Evolutionary conservation across 768 basidiomycete species (phyloP).

Genomic region (Lentinula edodes): DNA sequence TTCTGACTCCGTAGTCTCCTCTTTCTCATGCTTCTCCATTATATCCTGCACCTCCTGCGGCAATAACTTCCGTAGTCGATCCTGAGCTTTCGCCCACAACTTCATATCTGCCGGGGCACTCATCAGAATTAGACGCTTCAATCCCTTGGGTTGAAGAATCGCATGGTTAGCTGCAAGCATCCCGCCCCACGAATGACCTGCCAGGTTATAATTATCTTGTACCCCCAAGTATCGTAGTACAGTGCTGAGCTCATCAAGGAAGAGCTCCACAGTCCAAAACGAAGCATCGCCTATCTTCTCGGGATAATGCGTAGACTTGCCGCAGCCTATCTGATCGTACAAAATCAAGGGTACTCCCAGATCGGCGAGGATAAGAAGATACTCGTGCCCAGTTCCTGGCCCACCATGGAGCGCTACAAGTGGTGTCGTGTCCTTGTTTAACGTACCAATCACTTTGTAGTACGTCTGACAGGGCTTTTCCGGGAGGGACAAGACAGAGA

Average conservation of each 20-base stretch:
- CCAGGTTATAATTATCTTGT: slow-evolving; percentile 26
- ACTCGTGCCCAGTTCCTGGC: slow-evolving; percentile 31
- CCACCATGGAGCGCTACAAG: slow-evolving; percentile 40
- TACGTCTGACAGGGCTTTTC: slow-evolving; percentile 31
- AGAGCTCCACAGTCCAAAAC: slow-evolving; percentile 36
- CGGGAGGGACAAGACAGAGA: slow-evolving; percentile 16
- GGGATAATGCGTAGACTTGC: slow-evolving; percentile 35
- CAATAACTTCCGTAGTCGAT: slow-evolving; percentile 19
- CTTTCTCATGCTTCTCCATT: slow-evolving; percentile 22
- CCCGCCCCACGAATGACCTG: slow-evolving; percentile 43
- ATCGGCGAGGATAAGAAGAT: slow-evolving; percentile 28
- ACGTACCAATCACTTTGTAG: slow-evolving; percentile 34
- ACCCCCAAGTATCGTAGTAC: slow-evolving; percentile 31
- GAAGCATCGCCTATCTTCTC: slow-evolving; percentile 29
- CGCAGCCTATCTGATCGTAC: slow-evolving; percentile 41
- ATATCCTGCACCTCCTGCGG: slow-evolving; percentile 26
- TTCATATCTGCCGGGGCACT: slow-evolving; percentile 21
- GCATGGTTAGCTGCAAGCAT: slow-evolving; percentile 31
- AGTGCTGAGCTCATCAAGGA: slow-evolving; percentile 33
- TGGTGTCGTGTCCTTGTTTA: slow-evolving; percentile 22
- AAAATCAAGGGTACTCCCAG: slow-evolving; percentile 35
- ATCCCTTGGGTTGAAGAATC: slow-evolving; percentile 21
- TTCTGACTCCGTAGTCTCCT: slow-evolving; percentile 19
- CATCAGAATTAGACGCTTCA: slow-evolving; percentile 24
- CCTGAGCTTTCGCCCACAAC: slow-evolving; percentile 19